Base-by-base conservation (phyloP, 2,329 filamentous ascomycete genomes). In the Fusarium sp. region DNA sequence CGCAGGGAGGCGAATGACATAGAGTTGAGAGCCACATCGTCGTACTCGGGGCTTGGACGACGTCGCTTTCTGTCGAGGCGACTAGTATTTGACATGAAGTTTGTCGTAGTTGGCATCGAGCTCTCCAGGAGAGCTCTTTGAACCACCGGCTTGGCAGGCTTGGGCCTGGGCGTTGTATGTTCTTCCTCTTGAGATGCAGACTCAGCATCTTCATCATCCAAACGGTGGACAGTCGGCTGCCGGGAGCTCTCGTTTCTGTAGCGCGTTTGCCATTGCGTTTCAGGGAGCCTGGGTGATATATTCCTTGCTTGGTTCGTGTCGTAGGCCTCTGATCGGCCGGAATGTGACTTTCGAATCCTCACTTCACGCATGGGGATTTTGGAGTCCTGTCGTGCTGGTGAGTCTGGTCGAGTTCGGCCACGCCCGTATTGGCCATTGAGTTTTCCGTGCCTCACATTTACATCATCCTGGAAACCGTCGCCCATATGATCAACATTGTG, bases 1-100 rank as follows among this genome's bases (percentile, higher is more conserved):
- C 82, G 84, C 18, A 91, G 81, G 36, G 87, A 83, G 6, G 83
- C 73, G 77, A 86, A 90, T 48, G 83, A 83, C 89, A 90, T 91
- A 15, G 79, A 78, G 68, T 84, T 84, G n/a, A 91, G 82, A 45
- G 85, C 83, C 48, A 84, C 85, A 77, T 91, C 89, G 68, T 90
- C 87, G 72, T 91, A 91, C 77, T 91, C 89, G 36, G 85, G 82
- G 66, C 82, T 86, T 41, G 79, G 80, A 5, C 82, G 84, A 20
- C 84, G 83, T 39, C 87, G 86, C 62, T 85, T 86, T 52, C 76
- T 81, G 38, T 80, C 78, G 26, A 68, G 78, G 9, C 68, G 48
- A 18, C 68, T 67, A 24, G 63, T 75, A 32, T 42, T 52, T 38
- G 42, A 13, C 22, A 30, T 39, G 6, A 30, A 52, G n/a, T 59